A percentile compares a stretch with the other conserved stretches of the same genome.
These are phyloP conservation scores for Rhizopogon vinicolor DNA, from an alignment of 768 basidiomycete species.

Conservation along the genomic window DNA sequence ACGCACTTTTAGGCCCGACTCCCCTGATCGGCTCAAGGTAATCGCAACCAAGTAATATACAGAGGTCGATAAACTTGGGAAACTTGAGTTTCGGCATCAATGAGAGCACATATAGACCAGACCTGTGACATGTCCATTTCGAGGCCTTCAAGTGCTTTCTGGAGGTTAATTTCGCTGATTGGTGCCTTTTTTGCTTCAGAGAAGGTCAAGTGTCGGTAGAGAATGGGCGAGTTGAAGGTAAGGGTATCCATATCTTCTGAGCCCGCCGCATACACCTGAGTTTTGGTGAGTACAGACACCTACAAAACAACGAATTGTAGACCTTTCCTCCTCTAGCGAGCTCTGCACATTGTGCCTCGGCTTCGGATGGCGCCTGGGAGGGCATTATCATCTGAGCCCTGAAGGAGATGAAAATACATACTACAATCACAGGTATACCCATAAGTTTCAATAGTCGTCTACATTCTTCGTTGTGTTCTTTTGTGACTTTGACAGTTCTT, in stretches of 20 bases:
- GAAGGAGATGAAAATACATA: conserved; percentile 32
- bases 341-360: conserved; percentile 98
- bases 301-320: not conserved
- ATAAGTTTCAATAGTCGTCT: conserved; percentile 81
- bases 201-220: conserved; percentile 95
- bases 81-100: not conserved
- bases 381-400: not conserved
- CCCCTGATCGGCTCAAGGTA: conserved; percentile 99
- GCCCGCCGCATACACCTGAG: conserved; percentile 91
- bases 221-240: conserved; percentile 88
- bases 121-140: conserved; percentile 92
- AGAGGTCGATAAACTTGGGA: conserved; percentile 87
- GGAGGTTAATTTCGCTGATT: conserved; percentile 86
- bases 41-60: conserved; percentile 95
- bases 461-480: conserved; percentile 96
- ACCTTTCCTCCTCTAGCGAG: conserved; percentile 95
- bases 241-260: conserved; percentile 99
- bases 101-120: not conserved
- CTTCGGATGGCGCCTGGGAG: conserved; percentile 90
- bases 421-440: conserved; percentile 95
- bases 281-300: not conserved
- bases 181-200: conserved; percentile 97
- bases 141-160: conserved; percentile 80
- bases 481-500: conserved; percentile 91
- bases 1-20: conserved; percentile 90